Base-by-base conservation (phyloP, 2,329 filamentous ascomycete species). In the Arthroderma uncinatum region DNA sequence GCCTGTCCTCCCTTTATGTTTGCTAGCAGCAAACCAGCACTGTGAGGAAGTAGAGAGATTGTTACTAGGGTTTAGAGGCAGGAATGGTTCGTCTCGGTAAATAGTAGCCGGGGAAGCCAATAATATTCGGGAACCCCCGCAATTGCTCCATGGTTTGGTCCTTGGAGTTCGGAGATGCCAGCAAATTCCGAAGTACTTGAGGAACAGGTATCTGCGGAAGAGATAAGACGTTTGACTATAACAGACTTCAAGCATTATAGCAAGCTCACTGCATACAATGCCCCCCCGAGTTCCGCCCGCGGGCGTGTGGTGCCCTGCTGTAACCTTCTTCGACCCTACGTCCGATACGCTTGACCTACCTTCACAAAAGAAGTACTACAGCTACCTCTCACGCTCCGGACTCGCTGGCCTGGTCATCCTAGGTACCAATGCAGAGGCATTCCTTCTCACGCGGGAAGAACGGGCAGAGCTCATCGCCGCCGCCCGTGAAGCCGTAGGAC, bases 361-460 rank as follows among this genome's bases (percentile, higher is more conserved):
- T 3, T 64, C 76, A 2, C 79, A 81, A 62, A 67, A 71, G 47
- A 73, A 76, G 66, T 81, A 80, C 70, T 81, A 74, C 65, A 59
- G 71, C 23, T 78, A 81, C 62, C 75, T 81, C 14, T 74, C 78
- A 8, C 67, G 65, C 34, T 76, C 76, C 1, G 77, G 78, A 2
- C 72, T 81, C 2, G 70, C 74, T 0, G 79, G 79, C 4, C 71
- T 81, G 19, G 76, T 81, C 28, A 74, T 79, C 54, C 72, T 81
- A 47, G 79, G 79, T 47, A 80, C 78, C 37, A 81, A 80, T 65
- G 76, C 79, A 2, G 79, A 82, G 64, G 74, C 79, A 10, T 80
- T 80, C 65, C 75, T 82, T 9, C 67, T 81, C 42, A 82, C 80
- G 10, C 79, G 79, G n/a, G 77, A 81, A 62, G 82, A 84, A 68